These are phyloP conservation scores for Pugionium cornutum DNA, from an alignment of 345 rosid species.

Conservation along the genomic window DNA sequence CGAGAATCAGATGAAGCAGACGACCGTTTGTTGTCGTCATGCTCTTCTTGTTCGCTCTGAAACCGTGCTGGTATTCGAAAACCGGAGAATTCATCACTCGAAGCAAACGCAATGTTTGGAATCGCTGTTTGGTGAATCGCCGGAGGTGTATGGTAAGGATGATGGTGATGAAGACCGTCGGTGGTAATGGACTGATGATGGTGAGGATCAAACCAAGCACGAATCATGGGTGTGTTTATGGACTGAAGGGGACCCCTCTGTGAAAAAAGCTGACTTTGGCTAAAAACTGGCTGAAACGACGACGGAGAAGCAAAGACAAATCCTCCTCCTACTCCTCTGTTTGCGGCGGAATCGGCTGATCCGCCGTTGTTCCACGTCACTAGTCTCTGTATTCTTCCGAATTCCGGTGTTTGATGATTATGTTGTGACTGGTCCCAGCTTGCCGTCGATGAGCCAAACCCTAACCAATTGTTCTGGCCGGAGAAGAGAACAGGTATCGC, in stretches of 20 bases:
- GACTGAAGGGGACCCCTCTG: slow-evolving; percentile 99
- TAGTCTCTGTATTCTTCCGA: slow-evolving; percentile 65
- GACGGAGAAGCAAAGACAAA: slow-evolving; percentile 56
- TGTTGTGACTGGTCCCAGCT: slow-evolving; percentile 56
- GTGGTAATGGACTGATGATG: slow-evolving; percentile 48
- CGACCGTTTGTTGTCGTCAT: slow-evolving; percentile 78
- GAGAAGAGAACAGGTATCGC: slow-evolving; percentile 48
- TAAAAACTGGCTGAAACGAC: slow-evolving; percentile 55
- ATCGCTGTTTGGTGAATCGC: slow-evolving; percentile 52
- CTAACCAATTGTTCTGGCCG: slow-evolving; percentile 53
- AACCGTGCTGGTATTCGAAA: slow-evolving; percentile 88
- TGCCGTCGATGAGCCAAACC: slow-evolving; percentile 57
- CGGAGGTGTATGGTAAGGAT: slow-evolving; percentile 36
- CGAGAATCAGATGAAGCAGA: slow-evolving; percentile 84
- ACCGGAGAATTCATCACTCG: slow-evolving; percentile 58
- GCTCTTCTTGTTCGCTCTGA: slow-evolving; percentile 86
- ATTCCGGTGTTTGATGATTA: slow-evolving; percentile 47
- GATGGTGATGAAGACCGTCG: slow-evolving; percentile 26
- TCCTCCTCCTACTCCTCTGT: slow-evolving; percentile 40
- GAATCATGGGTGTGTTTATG: slow-evolving; percentile 78
- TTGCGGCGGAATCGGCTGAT: slow-evolving; percentile 38
- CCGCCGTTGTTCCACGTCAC: slow-evolving; percentile 61
- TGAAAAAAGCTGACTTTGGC: slow-evolving; percentile 71
- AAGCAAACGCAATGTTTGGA: slow-evolving; percentile 55
- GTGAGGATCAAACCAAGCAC: slow-evolving; percentile 80